Conservation (phyloP, 1,284 basidiomycete species). For the Meira nashicola region DNA sequence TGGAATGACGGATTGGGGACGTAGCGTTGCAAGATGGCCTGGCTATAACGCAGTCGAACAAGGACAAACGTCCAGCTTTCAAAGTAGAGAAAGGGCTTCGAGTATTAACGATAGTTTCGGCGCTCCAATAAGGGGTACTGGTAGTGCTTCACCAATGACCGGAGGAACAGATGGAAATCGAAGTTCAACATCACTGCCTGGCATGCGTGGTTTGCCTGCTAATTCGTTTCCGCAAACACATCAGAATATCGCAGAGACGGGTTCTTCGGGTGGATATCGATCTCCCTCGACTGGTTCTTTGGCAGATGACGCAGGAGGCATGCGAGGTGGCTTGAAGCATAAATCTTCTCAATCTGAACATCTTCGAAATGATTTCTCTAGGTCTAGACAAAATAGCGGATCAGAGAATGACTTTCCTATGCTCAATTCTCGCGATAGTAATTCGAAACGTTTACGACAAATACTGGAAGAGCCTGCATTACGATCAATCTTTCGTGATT, state of each 20-base stretch:
- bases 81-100: not conserved
- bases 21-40: slow-evolving; percentile 70
- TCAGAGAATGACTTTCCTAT: slow-evolving; percentile 18
- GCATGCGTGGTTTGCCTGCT: not conserved
- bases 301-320: not conserved
- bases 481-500: slow-evolving; percentile 85
- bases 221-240: not conserved
- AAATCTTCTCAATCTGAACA: slow-evolving; percentile 73
- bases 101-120: not conserved
- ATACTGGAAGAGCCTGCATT: slow-evolving; percentile 90
- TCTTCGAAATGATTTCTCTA: slow-evolving; percentile 61
- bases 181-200: not conserved
- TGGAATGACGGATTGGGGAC: slow-evolving; percentile 84
- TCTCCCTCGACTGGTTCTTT: slow-evolving; percentile 1
- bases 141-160: not conserved
- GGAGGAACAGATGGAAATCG: not conserved
- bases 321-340: slow-evolving; percentile 59
- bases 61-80: slow-evolving; percentile 3
- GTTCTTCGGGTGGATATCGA: not conserved
- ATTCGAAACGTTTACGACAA: slow-evolving; percentile 81
- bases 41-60: slow-evolving; percentile 17
- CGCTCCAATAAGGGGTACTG: not conserved
- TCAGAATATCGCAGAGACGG: not conserved
- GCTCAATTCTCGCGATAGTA: slow-evolving; percentile 62
- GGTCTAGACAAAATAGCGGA: slow-evolving; percentile 9